phyloP scores from a whole-genome alignment of 441 rosid species.

The Cnidoscolus chayamansa region DNA sequence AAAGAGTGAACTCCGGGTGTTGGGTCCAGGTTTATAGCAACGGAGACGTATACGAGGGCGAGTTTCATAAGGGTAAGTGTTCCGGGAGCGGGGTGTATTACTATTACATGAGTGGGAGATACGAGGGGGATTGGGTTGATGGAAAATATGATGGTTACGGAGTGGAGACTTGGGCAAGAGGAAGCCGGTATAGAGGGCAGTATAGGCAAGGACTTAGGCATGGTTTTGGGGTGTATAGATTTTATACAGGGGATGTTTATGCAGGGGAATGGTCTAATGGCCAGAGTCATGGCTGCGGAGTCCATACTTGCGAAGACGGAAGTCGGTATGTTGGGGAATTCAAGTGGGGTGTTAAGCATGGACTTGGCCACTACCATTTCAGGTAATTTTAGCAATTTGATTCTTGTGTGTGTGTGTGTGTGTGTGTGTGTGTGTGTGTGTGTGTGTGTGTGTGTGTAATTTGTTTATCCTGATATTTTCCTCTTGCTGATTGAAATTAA shows the following conservation, averaged over 20 bases:
- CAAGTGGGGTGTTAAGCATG: slow-evolving; percentile 92
- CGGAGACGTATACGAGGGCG: slow-evolving; percentile 87
- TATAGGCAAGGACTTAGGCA: slow-evolving; percentile 77
- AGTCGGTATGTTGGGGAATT: slow-evolving; percentile 85
- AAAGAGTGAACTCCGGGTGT: slow-evolving; percentile 64
- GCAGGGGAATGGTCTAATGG: slow-evolving; percentile 93
- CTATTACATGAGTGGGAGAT: slow-evolving; percentile 83
- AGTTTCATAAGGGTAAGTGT: slow-evolving; percentile 73
- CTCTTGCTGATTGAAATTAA: neutral
- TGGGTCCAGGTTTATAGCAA: slow-evolving; percentile 81
- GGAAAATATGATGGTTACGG: slow-evolving; percentile 84
- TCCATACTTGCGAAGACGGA: slow-evolving; percentile 87
- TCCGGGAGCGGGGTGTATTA: slow-evolving; percentile 80
- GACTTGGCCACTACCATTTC: slow-evolving; percentile 88
- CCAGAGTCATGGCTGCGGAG: slow-evolving; percentile 88
- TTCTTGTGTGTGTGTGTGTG: neutral
- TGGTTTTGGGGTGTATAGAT: slow-evolving; percentile 78
- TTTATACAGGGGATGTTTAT: slow-evolving; percentile 84
- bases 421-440: neutral
- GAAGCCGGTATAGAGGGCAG: slow-evolving; percentile 84
- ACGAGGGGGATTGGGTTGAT: slow-evolving; percentile 85
- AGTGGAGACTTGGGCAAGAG: slow-evolving; percentile 89
- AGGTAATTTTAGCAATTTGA: slow-evolving; percentile 41
- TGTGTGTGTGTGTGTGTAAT: neutral
- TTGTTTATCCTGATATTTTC: neutral